A percentile compares a stretch with the other conserved stretches of the same genome.
These are phyloP conservation scores for Stereum hirsutum DNA, from an alignment of 1,284 basidiomycete species.

Conservation along the genomic window DNA sequence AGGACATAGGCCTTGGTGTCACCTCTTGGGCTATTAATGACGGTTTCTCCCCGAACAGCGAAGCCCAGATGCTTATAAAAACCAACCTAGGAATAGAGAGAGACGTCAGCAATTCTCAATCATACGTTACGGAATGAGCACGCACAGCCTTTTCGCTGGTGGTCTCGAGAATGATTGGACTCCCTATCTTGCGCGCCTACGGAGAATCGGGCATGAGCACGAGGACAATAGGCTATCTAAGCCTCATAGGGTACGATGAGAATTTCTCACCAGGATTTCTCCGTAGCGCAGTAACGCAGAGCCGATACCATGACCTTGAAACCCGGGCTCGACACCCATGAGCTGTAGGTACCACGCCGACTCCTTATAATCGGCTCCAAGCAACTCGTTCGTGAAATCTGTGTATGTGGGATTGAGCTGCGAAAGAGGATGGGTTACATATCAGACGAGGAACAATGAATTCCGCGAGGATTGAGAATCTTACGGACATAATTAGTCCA, in stretches of 20 bases:
- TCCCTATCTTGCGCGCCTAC: not conserved
- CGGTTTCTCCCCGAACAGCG: not conserved
- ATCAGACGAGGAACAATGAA: too few relatives aligned
- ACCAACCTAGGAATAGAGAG: not conserved
- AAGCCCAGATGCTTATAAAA: not conserved
- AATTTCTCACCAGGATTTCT: not conserved
- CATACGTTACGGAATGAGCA: not conserved
- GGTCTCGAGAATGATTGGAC: not conserved
- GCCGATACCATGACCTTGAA: not conserved
- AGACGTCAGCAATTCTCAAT: not conserved
- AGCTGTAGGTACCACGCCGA: not conserved
- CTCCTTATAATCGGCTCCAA: not conserved
- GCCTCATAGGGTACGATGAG: not conserved
- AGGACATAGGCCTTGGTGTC: not conserved
- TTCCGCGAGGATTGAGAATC: too few relatives aligned
- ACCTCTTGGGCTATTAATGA: not conserved
- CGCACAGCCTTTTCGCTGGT: not conserved
- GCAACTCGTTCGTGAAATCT: not conserved
- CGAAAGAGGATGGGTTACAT: not conserved
- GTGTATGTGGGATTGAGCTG: not conserved
- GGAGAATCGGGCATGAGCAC: too few relatives aligned
- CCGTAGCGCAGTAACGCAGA: not conserved
- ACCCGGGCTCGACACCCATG: not conserved
- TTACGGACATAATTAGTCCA: not conserved
- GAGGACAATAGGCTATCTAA: not conserved